Conservation (phyloP, 2,329 filamentous ascomycete species). For the Monascus ruber region DNA sequence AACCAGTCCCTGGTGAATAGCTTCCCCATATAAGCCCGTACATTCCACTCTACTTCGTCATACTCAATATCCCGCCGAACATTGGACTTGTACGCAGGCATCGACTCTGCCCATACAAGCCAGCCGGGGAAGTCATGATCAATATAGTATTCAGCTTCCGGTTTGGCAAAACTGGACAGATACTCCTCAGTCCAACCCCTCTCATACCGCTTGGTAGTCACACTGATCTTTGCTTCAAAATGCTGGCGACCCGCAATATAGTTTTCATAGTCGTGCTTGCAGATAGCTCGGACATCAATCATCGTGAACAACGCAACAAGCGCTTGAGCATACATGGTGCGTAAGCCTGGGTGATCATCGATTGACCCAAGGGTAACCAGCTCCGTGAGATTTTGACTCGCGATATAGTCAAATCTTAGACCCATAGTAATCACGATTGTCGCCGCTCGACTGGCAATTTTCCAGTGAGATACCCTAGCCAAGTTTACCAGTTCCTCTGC, state of each 20-base stretch:
- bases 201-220: constrained; percentile 64
- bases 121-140: constrained; percentile 90
- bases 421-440: constrained; percentile 86
- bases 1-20: constrained; percentile 79
- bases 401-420: constrained; percentile 80
- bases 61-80: constrained; percentile 58
- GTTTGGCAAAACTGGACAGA: constrained; percentile 63
- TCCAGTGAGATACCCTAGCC: constrained; percentile 82
- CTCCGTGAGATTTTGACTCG: constrained; percentile 69
- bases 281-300: constrained; percentile 75
- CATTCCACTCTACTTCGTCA: constrained; percentile 64
- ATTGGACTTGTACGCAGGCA: constrained; percentile 66
- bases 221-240: constrained; percentile 62
- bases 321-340: constrained; percentile 68
- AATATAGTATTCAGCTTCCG: constrained; percentile 75
- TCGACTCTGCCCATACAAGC: constrained; percentile 86
- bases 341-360: constrained; percentile 77
- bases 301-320: constrained; percentile 72
- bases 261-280: constrained; percentile 75
- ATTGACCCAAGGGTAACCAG: constrained; percentile 73
- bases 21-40: constrained; percentile 67
- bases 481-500: constrained; percentile 70
- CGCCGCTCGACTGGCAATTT: constrained; percentile 79
- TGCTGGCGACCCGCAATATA: constrained; percentile 72
- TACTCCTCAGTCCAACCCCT: constrained; percentile 68